phyloP scores from a whole-genome alignment of 1,284 basidiomycete species.

The Vanrija sp. region DNA sequence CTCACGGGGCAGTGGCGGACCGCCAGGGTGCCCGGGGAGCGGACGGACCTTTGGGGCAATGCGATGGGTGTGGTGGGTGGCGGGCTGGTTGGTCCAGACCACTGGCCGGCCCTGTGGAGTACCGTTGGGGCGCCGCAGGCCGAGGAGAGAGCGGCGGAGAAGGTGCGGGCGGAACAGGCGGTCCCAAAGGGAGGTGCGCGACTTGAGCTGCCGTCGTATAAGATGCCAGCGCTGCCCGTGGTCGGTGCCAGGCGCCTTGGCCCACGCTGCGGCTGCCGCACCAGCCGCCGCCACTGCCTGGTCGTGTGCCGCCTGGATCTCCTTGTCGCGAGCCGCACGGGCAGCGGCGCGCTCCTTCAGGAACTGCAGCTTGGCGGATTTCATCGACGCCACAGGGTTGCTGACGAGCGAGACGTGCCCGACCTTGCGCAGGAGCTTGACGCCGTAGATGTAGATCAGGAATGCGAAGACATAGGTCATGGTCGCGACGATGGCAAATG shows the following conservation, averaged over 20 bases:
- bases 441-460: conserved; percentile 40
- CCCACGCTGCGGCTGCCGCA: neutral
- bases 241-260: conserved; percentile 10
- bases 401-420: conserved; percentile 38
- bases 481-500: conserved; percentile 45
- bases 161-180: conserved; percentile 14
- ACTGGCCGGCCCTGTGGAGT: no score
- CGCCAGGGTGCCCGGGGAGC: no score
- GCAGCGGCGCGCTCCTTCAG: conserved; percentile 12
- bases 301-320: neutral
- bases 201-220: conserved; percentile 6
- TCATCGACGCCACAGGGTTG: neutral
- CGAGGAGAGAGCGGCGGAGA: conserved; percentile 10
- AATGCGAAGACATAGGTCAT: conserved; percentile 36
- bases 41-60: no score
- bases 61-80: no score
- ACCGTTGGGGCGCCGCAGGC: neutral
- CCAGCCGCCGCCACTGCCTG: neutral
- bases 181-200: conserved; percentile 13
- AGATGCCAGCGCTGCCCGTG: conserved; percentile 14
- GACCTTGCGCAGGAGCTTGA: conserved; percentile 38
- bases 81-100: no score
- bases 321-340: conserved; percentile 6
- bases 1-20: no score
- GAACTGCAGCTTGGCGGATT: conserved; percentile 12